A percentile compares a stretch with the other conserved stretches of the same genome.
These are phyloP conservation scores for Hypoxylon trugodes DNA, from an alignment of 495 filamentous ascomycete species.

Conservation along the genomic window DNA sequence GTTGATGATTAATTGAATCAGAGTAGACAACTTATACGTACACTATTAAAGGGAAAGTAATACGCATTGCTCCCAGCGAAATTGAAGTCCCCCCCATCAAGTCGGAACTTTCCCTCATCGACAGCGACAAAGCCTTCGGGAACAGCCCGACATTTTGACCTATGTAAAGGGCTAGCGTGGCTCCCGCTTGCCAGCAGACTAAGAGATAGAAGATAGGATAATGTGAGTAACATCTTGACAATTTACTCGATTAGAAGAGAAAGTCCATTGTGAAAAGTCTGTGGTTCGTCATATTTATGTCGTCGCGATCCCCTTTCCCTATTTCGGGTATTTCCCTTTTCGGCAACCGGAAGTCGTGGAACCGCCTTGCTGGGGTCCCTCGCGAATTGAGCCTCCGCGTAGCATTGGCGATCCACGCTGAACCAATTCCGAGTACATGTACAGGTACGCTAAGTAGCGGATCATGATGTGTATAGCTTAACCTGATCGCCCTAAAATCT, in stretches of 20 bases:
- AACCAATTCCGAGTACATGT: background rate
- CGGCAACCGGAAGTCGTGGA: slow-evolving; percentile 21
- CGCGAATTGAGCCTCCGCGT: slow-evolving; percentile 28
- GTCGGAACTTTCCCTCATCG: slow-evolving; percentile 65
- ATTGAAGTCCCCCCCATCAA: slow-evolving; percentile 69
- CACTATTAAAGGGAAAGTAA: slow-evolving; percentile 69
- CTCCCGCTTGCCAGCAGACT: slow-evolving; percentile 17
- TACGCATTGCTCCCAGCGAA: slow-evolving; percentile 78
- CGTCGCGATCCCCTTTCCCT: slow-evolving; percentile 7
- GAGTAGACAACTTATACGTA: slow-evolving; percentile 24
- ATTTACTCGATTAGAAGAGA: background rate
- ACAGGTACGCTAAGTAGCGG: no score
- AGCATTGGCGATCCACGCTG: slow-evolving; percentile 5
- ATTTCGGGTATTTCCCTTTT: slow-evolving; percentile 27
- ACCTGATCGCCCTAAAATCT: background rate
- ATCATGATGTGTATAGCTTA: background rate
- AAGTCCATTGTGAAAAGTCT: background rate
- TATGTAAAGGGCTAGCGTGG: background rate
- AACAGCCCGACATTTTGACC: background rate
- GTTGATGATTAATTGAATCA: background rate
- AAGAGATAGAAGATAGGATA: slow-evolving; percentile 24
- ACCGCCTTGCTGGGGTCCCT: slow-evolving; percentile 26
- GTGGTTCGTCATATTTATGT: slow-evolving; percentile 13
- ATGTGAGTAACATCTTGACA: slow-evolving; percentile 11
- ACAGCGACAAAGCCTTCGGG: slow-evolving; percentile 57